Evolutionary conservation across 768 basidiomycete genomes (phyloP), one percentile per base, ranked within the genome.

Genomic region (Butyriboletus loyo): DNA sequence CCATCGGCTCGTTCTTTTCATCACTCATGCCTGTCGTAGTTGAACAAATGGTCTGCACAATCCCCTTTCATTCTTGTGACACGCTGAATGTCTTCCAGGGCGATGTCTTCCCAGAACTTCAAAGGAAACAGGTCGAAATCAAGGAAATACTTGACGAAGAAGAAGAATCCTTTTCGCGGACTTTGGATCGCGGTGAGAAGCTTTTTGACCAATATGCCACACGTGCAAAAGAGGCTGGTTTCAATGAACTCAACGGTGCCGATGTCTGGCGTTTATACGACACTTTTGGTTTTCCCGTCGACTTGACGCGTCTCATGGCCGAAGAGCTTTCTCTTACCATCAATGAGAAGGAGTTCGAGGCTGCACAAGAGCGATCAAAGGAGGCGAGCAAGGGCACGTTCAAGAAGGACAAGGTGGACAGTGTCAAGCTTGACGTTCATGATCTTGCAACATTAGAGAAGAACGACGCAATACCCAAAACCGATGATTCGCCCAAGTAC

Each of bases 201-300:
- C 78, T 98, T 5, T 99, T 98, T 68, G 92, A 95, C 49, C 84
- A 89, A 60, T 97, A 92, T 69, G 89, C 88, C 21, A 65, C 75
- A 25, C 77, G 80, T 30, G 85, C 95, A 9, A 77, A 77, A 57
- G 79, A 85, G 48, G 73, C 78, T 43, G 86, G 85, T 8, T 62
- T 72, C 5, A 85, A 75, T 35, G 81, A 84, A 59, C 83, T 99
- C 28, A 84, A 76, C 53, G 97, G 97, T 24, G 89, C 86, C 60
- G 96, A 99, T 64, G 92, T 98, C 32, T 99, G 97, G 97, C 82
- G 91, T 25, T 72, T 99, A 46, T 98, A 98, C 67, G 97, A 99
- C 67, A 98, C 97, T 1, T 99, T 90, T 66, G 97, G 97, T 46
- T 99, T 99, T 76, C 97, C 97, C 0, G 93, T 92, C 37, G 97